Conservation (phyloP, 768 basidiomycete genomes). For the Termitomyces sp. region DNA sequence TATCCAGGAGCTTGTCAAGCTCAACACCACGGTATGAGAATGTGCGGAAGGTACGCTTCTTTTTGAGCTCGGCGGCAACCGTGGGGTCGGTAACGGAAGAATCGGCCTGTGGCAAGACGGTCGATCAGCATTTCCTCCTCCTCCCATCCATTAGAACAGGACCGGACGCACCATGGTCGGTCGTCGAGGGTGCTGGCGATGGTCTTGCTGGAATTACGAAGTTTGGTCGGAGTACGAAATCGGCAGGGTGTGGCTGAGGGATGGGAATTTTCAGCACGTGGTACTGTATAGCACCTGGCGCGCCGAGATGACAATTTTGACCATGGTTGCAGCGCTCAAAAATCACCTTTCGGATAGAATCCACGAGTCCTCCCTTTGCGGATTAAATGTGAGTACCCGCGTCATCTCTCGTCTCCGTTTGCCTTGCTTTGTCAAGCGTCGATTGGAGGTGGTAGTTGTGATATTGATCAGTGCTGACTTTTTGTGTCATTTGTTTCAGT, state of each 20-base stretch:
- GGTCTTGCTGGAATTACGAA: constrained; percentile 15
- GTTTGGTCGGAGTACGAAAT: constrained; percentile 26
- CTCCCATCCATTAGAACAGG: background rate
- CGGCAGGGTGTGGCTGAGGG: constrained; percentile 35
- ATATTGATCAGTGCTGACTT: constrained; percentile 1
- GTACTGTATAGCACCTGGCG: constrained; percentile 58
- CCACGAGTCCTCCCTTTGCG: constrained; percentile 87
- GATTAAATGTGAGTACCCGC: constrained; percentile 72
- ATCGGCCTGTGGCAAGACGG: constrained; percentile 55
- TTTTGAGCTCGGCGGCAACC: constrained; percentile 96
- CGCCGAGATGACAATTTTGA: constrained; percentile 13
- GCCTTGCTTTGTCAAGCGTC: background rate
- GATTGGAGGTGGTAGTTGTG: background rate
- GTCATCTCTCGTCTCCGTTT: constrained; percentile 3
- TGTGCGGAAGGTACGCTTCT: constrained; percentile 97
- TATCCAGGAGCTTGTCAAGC: constrained; percentile 95
- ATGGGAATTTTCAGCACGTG: constrained; percentile 32
- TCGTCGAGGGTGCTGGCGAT: constrained; percentile 38
- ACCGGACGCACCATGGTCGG: constrained; percentile 32
- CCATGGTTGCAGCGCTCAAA: constrained; percentile 24
- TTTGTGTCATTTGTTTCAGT: constrained; percentile 31
- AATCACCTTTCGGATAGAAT: constrained; percentile 67
- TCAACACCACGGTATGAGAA: constrained; percentile 98
- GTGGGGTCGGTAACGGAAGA: constrained; percentile 82
- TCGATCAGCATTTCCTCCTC: constrained; percentile 9